Base-by-base conservation (phyloP, 371 early-diverging fungal species). In the Haplosporangium sp. region DNA sequence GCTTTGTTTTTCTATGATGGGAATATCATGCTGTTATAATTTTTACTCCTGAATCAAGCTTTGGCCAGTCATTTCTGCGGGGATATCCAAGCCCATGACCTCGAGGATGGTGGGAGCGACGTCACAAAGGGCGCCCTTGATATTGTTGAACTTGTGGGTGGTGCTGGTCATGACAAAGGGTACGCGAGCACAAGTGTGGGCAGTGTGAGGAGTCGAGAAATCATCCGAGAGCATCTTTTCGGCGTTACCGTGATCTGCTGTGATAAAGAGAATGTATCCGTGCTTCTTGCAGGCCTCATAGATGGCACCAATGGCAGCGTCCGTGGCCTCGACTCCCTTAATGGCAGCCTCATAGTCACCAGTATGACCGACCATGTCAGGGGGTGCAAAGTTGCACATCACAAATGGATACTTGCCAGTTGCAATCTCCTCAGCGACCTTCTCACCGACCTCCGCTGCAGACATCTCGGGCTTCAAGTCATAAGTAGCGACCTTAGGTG, bases 211-310 rank as follows among this genome's bases (percentile, higher is more conserved):
- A 47, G 88, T 85, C 42, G 88, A 87, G 59, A 90, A 93, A 59
- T 95, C 93, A 51, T 94, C 95, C 36, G 92, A 89, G 54, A 94
- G 60, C 99, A 99, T 99, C 89, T 98, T 95, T 83, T 99, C 99
- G 54, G 99, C 99, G 81, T 99, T 99, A 55, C 99, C 99, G 85
- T 99, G 99, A 86, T 99, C 99, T 23, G 99, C 95, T 13, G 99
- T 99, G 67, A 99, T 86, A 68, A 99, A 94, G 55, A 99, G 89
- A 56, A 90, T 86, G 84, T 99, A 99, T 42, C 93, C 95, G 64
- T 95, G 86, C 77, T 87, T 81, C 80, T 92, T 90, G 84, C 99
- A 98, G 38, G 96, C 95, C 67, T 95, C 93, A 80, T 93, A 95
- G 76, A 99, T 94, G 69, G 87, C 86, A 46, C 98, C 97, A 72